phyloP scores from a whole-genome alignment of 2,329 filamentous ascomycete genomes.

The Laburnicola sp. region DNA sequence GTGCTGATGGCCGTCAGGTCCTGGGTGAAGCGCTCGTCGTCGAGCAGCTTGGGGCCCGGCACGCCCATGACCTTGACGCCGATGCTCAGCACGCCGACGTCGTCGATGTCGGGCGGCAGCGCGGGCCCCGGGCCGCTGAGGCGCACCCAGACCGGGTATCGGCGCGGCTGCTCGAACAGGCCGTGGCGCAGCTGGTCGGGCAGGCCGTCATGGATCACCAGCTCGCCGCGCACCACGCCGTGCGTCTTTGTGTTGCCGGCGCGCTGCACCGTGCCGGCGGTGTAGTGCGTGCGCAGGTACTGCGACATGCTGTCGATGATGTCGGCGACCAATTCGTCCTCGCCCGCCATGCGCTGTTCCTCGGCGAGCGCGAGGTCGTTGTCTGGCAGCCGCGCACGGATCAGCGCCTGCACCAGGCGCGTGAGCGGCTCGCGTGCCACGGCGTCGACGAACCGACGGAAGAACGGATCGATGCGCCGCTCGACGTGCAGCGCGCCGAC shows the following conservation, averaged over 20 bases:
- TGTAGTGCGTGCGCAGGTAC: conserved; percentile 8
- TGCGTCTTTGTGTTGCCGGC: conserved; percentile 9
- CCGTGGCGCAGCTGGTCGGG: too few relatives aligned
- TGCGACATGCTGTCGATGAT: conserved; percentile 9
- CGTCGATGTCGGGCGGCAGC: conserved; percentile 5
- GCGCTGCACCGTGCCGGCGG: conserved; percentile 6
- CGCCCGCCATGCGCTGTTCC: conserved; percentile 5
- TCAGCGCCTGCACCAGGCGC: too few relatives aligned
- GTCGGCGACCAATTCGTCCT: conserved; percentile 5
- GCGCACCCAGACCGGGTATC: conserved; percentile 7
- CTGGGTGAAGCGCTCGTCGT: conserved; percentile 7
- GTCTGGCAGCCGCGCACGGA: conserved; percentile 4
- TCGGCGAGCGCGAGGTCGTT: conserved; percentile 4
- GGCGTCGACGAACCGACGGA: too few relatives aligned
- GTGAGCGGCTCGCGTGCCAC: too few relatives aligned
- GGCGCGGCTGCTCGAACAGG: too few relatives aligned
- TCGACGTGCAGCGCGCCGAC: conserved; percentile 5
- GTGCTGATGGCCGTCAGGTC: conserved; percentile 7
- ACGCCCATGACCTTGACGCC: conserved; percentile 9
- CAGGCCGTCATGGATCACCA: too few relatives aligned
- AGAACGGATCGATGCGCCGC: too few relatives aligned
- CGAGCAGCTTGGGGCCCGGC: conserved; percentile 7
- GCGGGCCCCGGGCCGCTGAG: conserved; percentile 5
- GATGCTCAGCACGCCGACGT: conserved; percentile 9
- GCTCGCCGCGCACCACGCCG: conserved; percentile 8